Conservation (phyloP, 2,329 filamentous ascomycete species). For the Xylaria sp. region DNA sequence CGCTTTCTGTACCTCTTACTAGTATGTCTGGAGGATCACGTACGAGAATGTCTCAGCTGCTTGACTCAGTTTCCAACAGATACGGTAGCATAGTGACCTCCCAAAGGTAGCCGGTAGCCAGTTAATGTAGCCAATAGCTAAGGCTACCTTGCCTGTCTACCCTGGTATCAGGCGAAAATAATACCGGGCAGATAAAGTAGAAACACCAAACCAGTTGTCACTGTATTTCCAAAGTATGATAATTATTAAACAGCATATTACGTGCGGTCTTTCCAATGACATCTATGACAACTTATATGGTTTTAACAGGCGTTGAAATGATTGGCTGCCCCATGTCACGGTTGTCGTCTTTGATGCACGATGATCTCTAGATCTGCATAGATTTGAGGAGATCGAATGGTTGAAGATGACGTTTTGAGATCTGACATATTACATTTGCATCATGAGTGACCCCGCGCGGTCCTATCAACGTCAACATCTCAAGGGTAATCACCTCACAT, state of each 20-base stretch:
- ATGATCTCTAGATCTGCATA: constrained; percentile 22
- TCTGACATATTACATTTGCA: constrained; percentile 29
- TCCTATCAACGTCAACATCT: constrained; percentile 21
- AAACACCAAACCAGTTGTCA: background rate
- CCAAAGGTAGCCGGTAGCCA: background rate
- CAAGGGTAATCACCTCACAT: background rate
- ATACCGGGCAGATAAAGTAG: background rate
- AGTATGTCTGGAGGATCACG: background rate
- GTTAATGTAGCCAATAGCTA: background rate
- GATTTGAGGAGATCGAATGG: constrained; percentile 18
- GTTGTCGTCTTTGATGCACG: constrained; percentile 22
- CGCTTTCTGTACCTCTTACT: background rate
- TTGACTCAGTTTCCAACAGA: background rate
- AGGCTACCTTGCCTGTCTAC: background rate
- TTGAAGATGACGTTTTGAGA: constrained; percentile 20
- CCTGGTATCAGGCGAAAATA: background rate
- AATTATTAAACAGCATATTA: background rate
- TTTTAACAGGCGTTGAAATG: constrained; percentile 6
- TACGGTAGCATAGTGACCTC: constrained; percentile 11
- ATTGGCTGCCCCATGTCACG: constrained; percentile 20
- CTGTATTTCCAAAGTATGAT: background rate
- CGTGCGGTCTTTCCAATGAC: background rate
- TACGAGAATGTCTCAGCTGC: constrained; percentile 15
- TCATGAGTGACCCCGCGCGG: constrained; percentile 4
- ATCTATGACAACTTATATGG: background rate